Base-by-base conservation (phyloP, 1,284 basidiomycete species). In the Sporisorium exsertum region DNA sequence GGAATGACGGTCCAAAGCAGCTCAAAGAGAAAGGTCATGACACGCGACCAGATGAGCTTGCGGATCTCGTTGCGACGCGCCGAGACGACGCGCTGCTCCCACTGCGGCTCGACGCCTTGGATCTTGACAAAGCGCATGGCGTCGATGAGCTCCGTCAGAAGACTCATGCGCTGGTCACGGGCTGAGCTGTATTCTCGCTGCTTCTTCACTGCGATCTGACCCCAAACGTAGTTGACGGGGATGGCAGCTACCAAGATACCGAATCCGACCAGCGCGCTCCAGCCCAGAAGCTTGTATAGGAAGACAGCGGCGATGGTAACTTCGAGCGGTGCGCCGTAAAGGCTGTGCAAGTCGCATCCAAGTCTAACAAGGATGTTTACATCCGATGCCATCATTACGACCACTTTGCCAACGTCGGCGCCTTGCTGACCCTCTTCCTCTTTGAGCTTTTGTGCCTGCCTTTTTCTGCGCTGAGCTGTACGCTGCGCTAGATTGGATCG, bases 231-330 rank as follows among this genome's bases (percentile, higher is more conserved):
- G 83, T 93, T 93, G 58, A 94, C 80, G 0, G 94, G 94, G 87
- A 91, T 91, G 16, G 90, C 90, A 16, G 92, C 85, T 16, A 92
- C 67, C 6, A 95, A 87, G n/a, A 93, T 88, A n/a, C 91, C 69
- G 72, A 95, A 91, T 7, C 95, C 95, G 1, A 92, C 91, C 72
- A 97, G 93, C 0, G 93, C 93, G 7, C 92, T 92, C 86, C 89
- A 88, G 0, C 94, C 94, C 5, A 96, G 90, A 10, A 96, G 87
- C 77, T 92, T 93, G 56, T 59, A 52, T 29, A 58, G 15, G 42
- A 78, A 73, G 69, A 73, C 51, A 16, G 40, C 69, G 18, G 91
- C 94, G 49, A 96, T 90, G 52, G 91, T 79, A 61, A 96, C 90
- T 84, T 97, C 94, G 60, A 95, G 88, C 0, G 93, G 93, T 0